Evolutionary conservation across 2,329 filamentous ascomycete species (phyloP).

Genomic region (Neopestalotiopsis sp.): DNA sequence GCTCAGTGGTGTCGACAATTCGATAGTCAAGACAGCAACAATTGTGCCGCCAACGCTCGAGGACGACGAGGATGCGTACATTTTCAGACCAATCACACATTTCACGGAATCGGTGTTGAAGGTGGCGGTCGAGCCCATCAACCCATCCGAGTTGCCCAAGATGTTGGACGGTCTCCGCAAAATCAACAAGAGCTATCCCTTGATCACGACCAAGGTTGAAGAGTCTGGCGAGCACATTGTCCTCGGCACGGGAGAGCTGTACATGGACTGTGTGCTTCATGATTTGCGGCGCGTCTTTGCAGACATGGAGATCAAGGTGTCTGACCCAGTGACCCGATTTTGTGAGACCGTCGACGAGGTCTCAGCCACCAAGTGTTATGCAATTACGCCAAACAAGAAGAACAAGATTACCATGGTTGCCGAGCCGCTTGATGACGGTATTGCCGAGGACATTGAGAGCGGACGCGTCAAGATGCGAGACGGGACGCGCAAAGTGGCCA

Average conservation of each 20-base stretch:
- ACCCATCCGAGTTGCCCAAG: constrained; percentile 95
- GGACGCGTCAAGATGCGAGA: constrained; percentile 92
- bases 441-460: constrained; percentile 91
- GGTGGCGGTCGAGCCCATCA: constrained; percentile 96
- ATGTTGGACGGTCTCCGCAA: constrained; percentile 97
- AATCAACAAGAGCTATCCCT: constrained; percentile 96
- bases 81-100: constrained; percentile 91
- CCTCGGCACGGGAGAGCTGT: constrained; percentile 95
- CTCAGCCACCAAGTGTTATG: constrained; percentile 97
- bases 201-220: constrained; percentile 96
- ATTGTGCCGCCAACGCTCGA: constrained; percentile 81
- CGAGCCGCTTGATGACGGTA: constrained; percentile 92
- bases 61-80: constrained; percentile 90
- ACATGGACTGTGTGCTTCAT: constrained; percentile 98
- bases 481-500: constrained; percentile 89
- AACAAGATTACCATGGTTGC: constrained; percentile 99
- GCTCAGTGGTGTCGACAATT: constrained; percentile 94
- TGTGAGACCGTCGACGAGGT: constrained; percentile 98
- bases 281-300: constrained; percentile 93
- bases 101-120: constrained; percentile 98
- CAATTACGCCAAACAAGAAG: constrained; percentile 97
- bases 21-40: constrained; percentile 96
- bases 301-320: constrained; percentile 99
- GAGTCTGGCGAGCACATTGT: constrained; percentile 97
- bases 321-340: constrained; percentile 95